Evolutionary conservation across 306 rosid species (phyloP).

Genomic region (Fragaria iinumae): DNA sequence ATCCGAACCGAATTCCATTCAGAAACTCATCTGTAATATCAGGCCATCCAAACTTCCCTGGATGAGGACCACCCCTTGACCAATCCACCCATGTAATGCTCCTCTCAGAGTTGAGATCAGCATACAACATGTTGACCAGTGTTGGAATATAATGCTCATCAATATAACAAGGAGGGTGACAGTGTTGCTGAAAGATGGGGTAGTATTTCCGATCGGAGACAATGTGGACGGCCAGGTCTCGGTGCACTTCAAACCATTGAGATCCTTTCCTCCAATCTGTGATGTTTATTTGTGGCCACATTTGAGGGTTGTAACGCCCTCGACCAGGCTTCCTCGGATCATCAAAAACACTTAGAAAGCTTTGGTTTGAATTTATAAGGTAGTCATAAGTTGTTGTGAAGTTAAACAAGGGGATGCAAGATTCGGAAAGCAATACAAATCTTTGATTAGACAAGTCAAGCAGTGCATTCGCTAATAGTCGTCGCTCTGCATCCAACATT

Average conservation of each 20-base stretch:
- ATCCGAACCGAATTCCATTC: conserved; percentile 43
- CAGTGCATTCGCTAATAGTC: conserved; percentile 60
- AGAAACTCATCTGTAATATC: conserved; percentile 44
- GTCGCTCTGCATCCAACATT: conserved; percentile 65
- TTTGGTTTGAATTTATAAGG: conserved; percentile 40
- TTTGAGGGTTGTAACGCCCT: conserved; percentile 47
- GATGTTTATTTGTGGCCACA: conserved; percentile 46
- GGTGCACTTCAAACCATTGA: conserved; percentile 65
- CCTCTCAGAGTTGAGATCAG: conserved; percentile 33
- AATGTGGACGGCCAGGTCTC: conserved; percentile 44
- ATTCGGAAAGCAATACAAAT: conserved; percentile 57
- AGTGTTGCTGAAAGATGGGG: conserved; percentile 28
- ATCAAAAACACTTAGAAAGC: conserved; percentile 42
- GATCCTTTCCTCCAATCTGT: conserved; percentile 64
- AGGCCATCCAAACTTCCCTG: conserved; percentile 29
- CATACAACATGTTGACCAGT: conserved; percentile 33
- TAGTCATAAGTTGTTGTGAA: conserved; percentile 43
- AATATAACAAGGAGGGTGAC: conserved; percentile 46
- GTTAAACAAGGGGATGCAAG: conserved; percentile 66
- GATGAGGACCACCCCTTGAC: conserved; percentile 61
- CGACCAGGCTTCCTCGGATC: conserved; percentile 42
- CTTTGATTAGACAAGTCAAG: conserved; percentile 52
- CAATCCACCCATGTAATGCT: conserved; percentile 64
- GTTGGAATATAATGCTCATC: conserved; percentile 71
- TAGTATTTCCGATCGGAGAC: conserved; percentile 48